Base-by-base conservation (phyloP, 2,329 filamentous ascomycete species). In the Penicillium sp. region DNA sequence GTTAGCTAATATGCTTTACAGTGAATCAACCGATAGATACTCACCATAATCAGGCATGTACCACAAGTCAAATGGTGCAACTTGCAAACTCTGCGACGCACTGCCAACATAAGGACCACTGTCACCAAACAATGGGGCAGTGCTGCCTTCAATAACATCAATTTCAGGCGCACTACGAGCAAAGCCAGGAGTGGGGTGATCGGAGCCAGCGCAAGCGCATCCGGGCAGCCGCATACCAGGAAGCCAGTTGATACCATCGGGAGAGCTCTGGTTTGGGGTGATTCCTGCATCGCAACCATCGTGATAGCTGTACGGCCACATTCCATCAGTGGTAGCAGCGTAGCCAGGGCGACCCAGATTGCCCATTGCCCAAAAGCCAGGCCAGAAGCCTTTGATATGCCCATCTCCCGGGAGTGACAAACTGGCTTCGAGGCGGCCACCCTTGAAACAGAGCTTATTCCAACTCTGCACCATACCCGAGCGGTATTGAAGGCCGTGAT, bases 381-480 rank as follows among this genome's bases (percentile, higher is more conserved):
- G 87, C 87, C 87, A 90, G 71, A 89, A 87, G 53, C 87, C 87
- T 51, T 83, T 79, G 13, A 84, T 80, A 59, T 88, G 84, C 42
- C 86, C 87, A 43, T 78, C 73, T 14, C 86, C 87, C 13, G 87
- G 87, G 6, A 90, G 75, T 4, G 86, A 89, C 48, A 89, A 84
- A 64, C 84, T 87, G 18, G 85, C 85, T 72, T 90, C 87, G 13
- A 90, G 67, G 44, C 86, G 81, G 3, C 87, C 87, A 30, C 86
- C 85, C 57, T 87, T 88, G 75, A 89, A 89, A 70, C 87, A 88
- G 51, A 89, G 68, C 67, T 88, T 83, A 69, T 89, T 89, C 86
- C 86, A 89, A 10, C 84, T 87, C 64, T 89, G 86, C 8, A 89
- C 61, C 86, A 89, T 89, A n/a, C 85, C 86, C 6, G 86, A 89